Base-by-base conservation (phyloP, 2,329 filamentous ascomycete genomes). In the Alternaria consortialis region DNA sequence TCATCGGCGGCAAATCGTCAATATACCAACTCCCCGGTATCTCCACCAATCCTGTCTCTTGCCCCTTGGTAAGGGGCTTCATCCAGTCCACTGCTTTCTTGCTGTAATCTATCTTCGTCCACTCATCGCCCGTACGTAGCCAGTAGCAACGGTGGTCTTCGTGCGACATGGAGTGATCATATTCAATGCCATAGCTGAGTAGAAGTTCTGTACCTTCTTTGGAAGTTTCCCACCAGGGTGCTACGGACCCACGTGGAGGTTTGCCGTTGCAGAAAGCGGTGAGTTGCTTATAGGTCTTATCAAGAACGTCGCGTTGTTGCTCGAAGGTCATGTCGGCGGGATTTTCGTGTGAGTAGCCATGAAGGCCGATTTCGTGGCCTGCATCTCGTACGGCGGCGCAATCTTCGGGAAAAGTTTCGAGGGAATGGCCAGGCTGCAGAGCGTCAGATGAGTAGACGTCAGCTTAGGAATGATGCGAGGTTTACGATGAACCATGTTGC, bases 191-290 rank as follows among this genome's bases (percentile, higher is more conserved):
- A 70, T 91, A 91, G 64, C 82, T 84, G 15, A 90, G 81, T 68
- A 91, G 80, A 15, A 91, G 77, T 64, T 91, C 86, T 0, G 86
- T 86, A 4, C 88, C 89, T 72, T 92, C 90, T 64, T 86, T 84
- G 60, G 85, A 88, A 0, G 86, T 88, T 72, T 93, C 90, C 90
- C 90, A 93, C 85, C 87, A 93, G 0, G 91, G 91, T 0, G 90
- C 90, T 0, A 93, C 90, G 39, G 85, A 89, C 1, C 91, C 91
- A 0, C 89, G 82, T 0, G 91, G 91, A 0, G 88, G 88, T 77
- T 91, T 92, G 6, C 91, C 76, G 5, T 91, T 75, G 40, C 85
- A 86, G 70, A 94, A 90, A 0, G 90, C 87, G 0, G 87, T 91
- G 34, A 93, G 84, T 77, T 93, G 83, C 23, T 85, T 84, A 73